phyloP scores from a whole-genome alignment of 331 rosid species.

The Cydonia oblonga region DNA sequence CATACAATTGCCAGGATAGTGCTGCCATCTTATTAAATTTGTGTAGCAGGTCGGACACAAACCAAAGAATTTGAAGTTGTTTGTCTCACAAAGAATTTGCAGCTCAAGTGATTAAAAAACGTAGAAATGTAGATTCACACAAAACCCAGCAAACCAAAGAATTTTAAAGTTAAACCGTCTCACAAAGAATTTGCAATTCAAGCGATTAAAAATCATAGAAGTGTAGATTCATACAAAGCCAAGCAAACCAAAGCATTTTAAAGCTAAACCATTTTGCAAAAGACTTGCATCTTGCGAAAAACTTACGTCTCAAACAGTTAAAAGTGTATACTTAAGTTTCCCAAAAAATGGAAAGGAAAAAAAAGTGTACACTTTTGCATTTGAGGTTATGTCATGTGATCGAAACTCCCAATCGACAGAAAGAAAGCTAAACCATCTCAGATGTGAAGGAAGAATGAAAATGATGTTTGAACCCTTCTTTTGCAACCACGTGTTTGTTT shows the following conservation, averaged over 20 bases:
- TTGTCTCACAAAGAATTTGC: too few relatives aligned
- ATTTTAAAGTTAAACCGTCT: background rate
- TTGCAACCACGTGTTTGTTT: conserved; percentile 8
- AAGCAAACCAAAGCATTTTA: background rate
- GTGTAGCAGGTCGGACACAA: background rate
- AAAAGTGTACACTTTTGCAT: too few relatives aligned
- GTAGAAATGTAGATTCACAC: background rate
- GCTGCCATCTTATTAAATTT: background rate
- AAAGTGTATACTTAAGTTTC: too few relatives aligned
- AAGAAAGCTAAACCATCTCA: background rate
- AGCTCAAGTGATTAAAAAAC: background rate
- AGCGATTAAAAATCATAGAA: too few relatives aligned
- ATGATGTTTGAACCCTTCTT: conserved; percentile 9
- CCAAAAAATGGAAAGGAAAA: too few relatives aligned
- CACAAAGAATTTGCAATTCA: background rate
- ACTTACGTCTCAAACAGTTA: too few relatives aligned
- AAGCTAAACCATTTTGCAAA: background rate
- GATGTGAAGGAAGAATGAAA: background rate
- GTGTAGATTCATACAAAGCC: background rate
- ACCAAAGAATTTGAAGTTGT: background rate
- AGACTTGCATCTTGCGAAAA: too few relatives aligned
- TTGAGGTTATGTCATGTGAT: too few relatives aligned
- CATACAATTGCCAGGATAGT: background rate
- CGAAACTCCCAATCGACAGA: too few relatives aligned
- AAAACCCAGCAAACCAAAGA: background rate